Evolutionary conservation across 176 grass and related monocot genomes (phyloP), one percentile per base, ranked within the genome.

Genomic region (Triticum monococcum): DNA sequence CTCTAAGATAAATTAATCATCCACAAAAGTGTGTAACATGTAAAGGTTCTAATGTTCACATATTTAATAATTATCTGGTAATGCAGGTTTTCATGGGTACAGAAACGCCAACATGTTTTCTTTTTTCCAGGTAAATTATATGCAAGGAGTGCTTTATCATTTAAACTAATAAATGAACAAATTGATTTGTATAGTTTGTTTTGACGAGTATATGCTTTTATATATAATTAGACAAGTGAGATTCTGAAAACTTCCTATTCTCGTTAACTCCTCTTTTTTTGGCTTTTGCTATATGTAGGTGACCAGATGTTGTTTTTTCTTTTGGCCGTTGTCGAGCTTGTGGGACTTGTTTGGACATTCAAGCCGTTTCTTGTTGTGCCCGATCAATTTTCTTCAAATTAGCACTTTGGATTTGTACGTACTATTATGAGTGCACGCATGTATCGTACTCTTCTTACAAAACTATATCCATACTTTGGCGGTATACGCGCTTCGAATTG

Each of bases 61-160:
- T 30, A 68, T 57, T 57, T 64, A 61, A 54, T 8, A 26, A 1
- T 85, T 5, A 35, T 75, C 1, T n/a, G 14, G 12, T 30, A 70
- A 78, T 92, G 87, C 82, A 94, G 92, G 76, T 89, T 94, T 75
- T 87, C 89, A 72, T 94, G 89, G 89, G 86, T 83, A 33, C 92
- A 93, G 33, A 93, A 91, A 33, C 86, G 82, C n/a, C 89, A 93
- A 75, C 77, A 90, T 41, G 71, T 86, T 81, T 80, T 79, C 20
- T 57, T 92, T 61, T 90, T 92, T 56, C 88, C 91, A 84, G 87
- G 91, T 92, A 86, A 70, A 36, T 63, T 68, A 18, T 82, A 7
- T 43, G 3, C n/a, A 50, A 68, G 5, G 0, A 43, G 0, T 60
- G 18, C 18, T 43, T 11, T 64, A 2, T 31, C 9, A 18, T 17